These are phyloP conservation scores for Medicago lupulina DNA, from an alignment of 306 rosid species.

Conservation along the genomic window DNA sequence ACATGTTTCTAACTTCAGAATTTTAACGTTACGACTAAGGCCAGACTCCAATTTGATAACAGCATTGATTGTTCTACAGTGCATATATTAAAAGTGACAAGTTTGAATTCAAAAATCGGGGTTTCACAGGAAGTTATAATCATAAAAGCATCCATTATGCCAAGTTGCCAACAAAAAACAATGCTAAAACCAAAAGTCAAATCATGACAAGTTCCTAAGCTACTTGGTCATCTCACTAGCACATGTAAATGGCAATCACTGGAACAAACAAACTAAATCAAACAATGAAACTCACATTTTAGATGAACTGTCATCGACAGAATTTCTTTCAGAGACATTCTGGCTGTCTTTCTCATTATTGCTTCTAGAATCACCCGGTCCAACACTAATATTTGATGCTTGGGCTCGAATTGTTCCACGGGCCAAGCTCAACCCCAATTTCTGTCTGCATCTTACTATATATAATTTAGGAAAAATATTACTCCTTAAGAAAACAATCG, in stretches of 20 bases:
- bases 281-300: constrained; percentile 62
- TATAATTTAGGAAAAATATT: constrained; percentile 48
- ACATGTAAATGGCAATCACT: constrained; percentile 10
- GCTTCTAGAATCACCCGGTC: constrained; percentile 74
- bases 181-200: constrained; percentile 12
- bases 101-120: constrained; percentile 14
- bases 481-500: constrained; percentile 33
- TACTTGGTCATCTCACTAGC: constrained; percentile 5
- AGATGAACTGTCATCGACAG: constrained; percentile 54
- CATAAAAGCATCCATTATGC: not conserved
- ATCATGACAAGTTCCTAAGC: constrained; percentile 4
- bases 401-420: constrained; percentile 57
- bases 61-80: not conserved
- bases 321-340: constrained; percentile 49
- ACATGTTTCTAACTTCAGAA: constrained; percentile 15
- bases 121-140: not conserved
- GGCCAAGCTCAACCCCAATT: constrained; percentile 46
- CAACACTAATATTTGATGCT: constrained; percentile 76
- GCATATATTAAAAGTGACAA: constrained; percentile 1
- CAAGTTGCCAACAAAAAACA: not conserved
- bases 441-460: constrained; percentile 69
- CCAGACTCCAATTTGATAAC: not conserved
- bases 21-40: not conserved
- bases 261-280: constrained; percentile 26
- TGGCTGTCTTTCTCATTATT: constrained; percentile 53